A percentile compares a stretch with the other conserved stretches of the same genome.
phyloP scores from a whole-genome alignment of 202 grass and related monocot genomes.

The Schoenoplectus tabernaemontani region DNA sequence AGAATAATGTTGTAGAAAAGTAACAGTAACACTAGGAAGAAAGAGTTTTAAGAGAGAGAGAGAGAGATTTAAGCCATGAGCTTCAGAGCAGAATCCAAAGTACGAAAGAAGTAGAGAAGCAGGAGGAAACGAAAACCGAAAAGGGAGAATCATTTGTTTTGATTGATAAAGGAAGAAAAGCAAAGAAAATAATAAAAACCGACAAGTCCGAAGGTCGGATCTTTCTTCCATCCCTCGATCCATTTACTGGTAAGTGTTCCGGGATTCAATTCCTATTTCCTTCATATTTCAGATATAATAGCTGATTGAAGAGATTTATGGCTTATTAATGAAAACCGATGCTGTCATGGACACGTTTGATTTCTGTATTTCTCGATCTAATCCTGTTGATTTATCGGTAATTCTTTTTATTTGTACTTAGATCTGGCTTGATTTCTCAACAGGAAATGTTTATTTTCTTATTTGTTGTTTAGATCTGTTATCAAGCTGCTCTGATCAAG shows the following conservation, averaged over 20 bases:
- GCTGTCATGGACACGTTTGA: not conserved
- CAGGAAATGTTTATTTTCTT: not conserved
- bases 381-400: constrained; percentile 1
- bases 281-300: not conserved
- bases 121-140: constrained; percentile 19
- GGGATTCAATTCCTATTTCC: not conserved
- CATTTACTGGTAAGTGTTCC: constrained; percentile 21
- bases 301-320: not conserved
- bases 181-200: not conserved
- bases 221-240: not conserved
- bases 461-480: constrained; percentile 22
- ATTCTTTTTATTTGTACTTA: not conserved
- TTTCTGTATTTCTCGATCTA: constrained; percentile 4
- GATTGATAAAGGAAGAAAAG: constrained; percentile 5
- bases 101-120: constrained; percentile 26
- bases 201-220: not conserved
- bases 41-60: constrained; percentile 9
- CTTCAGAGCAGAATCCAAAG: constrained; percentile 33
- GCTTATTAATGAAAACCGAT: not conserved
- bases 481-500: not conserved
- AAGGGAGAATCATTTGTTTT: constrained; percentile 18
- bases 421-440: constrained; percentile 21
- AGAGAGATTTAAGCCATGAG: constrained; percentile 30
- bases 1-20: constrained; percentile 16
- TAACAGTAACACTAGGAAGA: constrained; percentile 18